These are phyloP conservation scores for Fonsecaea nubica DNA, from an alignment of 2,329 filamentous ascomycete genomes.

Conservation along the genomic window DNA sequence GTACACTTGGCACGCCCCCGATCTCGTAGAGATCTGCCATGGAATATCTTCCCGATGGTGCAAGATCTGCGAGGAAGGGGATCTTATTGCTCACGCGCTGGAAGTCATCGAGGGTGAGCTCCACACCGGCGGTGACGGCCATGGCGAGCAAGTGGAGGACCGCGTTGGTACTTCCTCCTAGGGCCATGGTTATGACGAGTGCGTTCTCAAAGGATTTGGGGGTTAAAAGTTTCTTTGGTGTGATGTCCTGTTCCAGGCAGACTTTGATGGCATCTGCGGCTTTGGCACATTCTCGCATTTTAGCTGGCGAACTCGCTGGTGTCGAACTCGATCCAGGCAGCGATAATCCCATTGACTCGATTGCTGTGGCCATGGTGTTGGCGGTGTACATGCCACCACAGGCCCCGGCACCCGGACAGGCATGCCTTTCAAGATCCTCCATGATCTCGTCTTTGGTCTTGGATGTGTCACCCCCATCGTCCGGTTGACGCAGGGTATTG, in stretches of 20 bases:
- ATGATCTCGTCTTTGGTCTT: conserved; percentile 78
- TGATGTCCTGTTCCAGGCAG: conserved; percentile 83
- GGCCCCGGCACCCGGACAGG: conserved; percentile 78
- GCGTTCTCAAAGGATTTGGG: conserved; percentile 86
- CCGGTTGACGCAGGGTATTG: conserved; percentile 72
- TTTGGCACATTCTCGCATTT: conserved; percentile 84
- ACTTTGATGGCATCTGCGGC: conserved; percentile 77
- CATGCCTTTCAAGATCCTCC: conserved; percentile 79
- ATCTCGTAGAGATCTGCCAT: conserved; percentile 89
- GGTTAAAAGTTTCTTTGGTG: conserved; percentile 79
- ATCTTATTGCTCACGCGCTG: conserved; percentile 81
- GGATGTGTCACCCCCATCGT: conserved; percentile 61
- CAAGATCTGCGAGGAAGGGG: conserved; percentile 84
- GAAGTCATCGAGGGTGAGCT: conserved; percentile 80
- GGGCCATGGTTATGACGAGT: conserved; percentile 84
- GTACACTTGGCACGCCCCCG: conserved; percentile 82
- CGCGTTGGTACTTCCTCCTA: conserved; percentile 89
- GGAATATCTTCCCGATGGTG: conserved; percentile 81
- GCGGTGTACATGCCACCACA: conserved; percentile 92
- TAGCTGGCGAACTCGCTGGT: conserved; percentile 79
- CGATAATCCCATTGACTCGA: conserved; percentile 85
- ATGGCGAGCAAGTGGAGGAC: conserved; percentile 90
- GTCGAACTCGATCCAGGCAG: conserved; percentile 84
- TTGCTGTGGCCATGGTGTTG: conserved; percentile 90
- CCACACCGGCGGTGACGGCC: conserved; percentile 81